Base-by-base conservation (phyloP, 495 filamentous ascomycete species). In the Acidomyces sp. region DNA sequence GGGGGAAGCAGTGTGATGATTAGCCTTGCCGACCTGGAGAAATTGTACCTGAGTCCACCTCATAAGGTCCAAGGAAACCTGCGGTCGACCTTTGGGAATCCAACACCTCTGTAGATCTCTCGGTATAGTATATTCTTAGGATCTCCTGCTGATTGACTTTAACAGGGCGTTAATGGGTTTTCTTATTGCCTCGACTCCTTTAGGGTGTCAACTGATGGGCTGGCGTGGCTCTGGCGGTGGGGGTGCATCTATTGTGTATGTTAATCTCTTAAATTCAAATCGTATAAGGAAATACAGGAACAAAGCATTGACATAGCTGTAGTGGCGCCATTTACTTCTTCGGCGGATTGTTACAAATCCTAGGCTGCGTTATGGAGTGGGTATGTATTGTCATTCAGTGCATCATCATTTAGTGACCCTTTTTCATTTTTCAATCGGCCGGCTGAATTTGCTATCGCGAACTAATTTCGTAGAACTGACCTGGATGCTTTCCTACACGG, bases 1-100 rank as follows among this genome's bases (percentile, higher is more conserved):
- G n/a, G n/a, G n/a, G n/a, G n/a, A n/a, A n/a, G n/a, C n/a, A n/a
- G n/a, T n/a, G n/a, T n/a, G n/a, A n/a, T n/a, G n/a, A n/a, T n/a
- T n/a, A n/a, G n/a, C n/a, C n/a, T n/a, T n/a, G n/a, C n/a, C n/a
- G n/a, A n/a, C n/a, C n/a, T n/a, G n/a, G 79, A 82, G 63, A 82
- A 82, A 60, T 64, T 85, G 20, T 83, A 82, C 49, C 66, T 84
- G 6, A 73, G 68, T 6, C 77, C 76, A 3, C 71, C 77, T 46
- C 76, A 74, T 50, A 49, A 49, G 11, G 67, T 71, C 30, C 66
- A 68, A 39, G 69, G 70, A 38, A 66, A 75, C 23, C 56, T 75
- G n/a, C 62, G 71, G 41, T 72, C 68, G 54, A 69, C 66, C 0
- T 73, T 82, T 48, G 78, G 71, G 10, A 83, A 83, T 44, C 79